phyloP scores from a whole-genome alignment of 2,329 filamentous ascomycete genomes.

The Teratosphaeria viscida region DNA sequence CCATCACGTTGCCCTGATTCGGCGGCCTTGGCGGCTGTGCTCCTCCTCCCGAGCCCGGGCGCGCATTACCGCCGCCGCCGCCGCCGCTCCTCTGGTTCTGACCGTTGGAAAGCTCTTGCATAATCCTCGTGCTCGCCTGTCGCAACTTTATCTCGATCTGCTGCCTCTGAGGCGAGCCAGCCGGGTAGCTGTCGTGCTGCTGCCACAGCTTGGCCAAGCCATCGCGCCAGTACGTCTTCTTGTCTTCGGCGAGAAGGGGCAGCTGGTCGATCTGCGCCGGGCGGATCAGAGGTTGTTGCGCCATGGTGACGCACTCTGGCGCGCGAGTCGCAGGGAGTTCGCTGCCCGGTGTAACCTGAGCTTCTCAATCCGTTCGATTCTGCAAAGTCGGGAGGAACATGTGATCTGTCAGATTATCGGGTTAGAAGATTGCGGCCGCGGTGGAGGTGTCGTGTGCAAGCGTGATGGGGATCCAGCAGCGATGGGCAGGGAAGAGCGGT shows the following conservation, averaged over 20 bases:
- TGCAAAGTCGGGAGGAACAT: not conserved
- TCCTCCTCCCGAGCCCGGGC: slow-evolving; percentile 13
- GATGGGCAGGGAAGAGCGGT: not conserved
- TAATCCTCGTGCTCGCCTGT: slow-evolving; percentile 35
- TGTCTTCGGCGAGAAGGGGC: slow-evolving; percentile 42
- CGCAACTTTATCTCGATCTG: slow-evolving; percentile 44
- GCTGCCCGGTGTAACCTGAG: not conserved
- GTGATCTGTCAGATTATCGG: not conserved
- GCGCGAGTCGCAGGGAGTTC: not conserved
- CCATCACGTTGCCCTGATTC: slow-evolving; percentile 2
- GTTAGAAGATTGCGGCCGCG: not conserved
- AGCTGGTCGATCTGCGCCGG: slow-evolving; percentile 44
- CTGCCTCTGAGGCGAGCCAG: slow-evolving; percentile 37
- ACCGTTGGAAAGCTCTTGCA: slow-evolving; percentile 23
- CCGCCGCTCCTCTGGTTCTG: slow-evolving; percentile 13
- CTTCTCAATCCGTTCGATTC: not conserved
- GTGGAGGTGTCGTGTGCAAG: not conserved
- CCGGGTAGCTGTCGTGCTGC: slow-evolving; percentile 38
- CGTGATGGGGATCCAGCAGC: not conserved
- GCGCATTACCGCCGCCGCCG: not conserved
- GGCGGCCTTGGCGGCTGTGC: slow-evolving; percentile 5
- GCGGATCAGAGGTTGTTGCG: slow-evolving; percentile 28
- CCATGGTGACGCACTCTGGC: not conserved
- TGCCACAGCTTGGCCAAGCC: slow-evolving; percentile 47
- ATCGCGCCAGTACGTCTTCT: slow-evolving; percentile 46